Evolutionary conservation across 345 rosid species (phyloP).

Genomic region (Adansonia digitata): DNA sequence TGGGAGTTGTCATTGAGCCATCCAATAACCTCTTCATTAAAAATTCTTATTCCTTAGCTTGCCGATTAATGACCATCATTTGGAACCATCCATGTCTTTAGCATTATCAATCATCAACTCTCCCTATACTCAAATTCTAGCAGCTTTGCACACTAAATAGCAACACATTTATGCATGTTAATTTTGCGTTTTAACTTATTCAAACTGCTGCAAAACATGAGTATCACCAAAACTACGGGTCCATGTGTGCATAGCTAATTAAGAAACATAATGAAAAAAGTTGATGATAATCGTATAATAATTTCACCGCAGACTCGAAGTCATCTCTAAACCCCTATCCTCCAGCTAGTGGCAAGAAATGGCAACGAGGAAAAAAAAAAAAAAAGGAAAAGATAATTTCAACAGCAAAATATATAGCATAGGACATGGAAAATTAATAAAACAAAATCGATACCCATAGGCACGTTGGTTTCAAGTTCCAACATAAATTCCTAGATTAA

Average conservation of each 20-base stretch:
- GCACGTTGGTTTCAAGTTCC: not conserved
- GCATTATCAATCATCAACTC: not conserved
- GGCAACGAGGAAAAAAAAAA: not conserved
- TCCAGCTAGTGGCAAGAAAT: not conserved
- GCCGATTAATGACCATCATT: not conserved
- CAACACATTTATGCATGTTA: not conserved
- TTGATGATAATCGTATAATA: not conserved
- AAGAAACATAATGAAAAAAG: not conserved
- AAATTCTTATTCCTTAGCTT: not conserved
- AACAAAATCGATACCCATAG: not conserved
- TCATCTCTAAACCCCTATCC: not conserved
- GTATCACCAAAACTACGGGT: not conserved
- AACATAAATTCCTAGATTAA: not conserved
- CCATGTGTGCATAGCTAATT: not conserved
- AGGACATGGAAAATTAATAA: not conserved
- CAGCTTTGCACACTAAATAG: not conserved
- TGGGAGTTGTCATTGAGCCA: not conserved
- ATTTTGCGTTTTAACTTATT: not conserved
- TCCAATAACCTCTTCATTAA: not conserved
- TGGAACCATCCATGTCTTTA: not conserved
- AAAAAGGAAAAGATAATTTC: not conserved
- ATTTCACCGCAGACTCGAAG: not conserved
- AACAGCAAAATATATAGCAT: not conserved
- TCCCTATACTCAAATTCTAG: not conserved
- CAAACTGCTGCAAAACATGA: not conserved